Conservation (phyloP, 805 yeast species). For the Candida chilensis region DNA sequence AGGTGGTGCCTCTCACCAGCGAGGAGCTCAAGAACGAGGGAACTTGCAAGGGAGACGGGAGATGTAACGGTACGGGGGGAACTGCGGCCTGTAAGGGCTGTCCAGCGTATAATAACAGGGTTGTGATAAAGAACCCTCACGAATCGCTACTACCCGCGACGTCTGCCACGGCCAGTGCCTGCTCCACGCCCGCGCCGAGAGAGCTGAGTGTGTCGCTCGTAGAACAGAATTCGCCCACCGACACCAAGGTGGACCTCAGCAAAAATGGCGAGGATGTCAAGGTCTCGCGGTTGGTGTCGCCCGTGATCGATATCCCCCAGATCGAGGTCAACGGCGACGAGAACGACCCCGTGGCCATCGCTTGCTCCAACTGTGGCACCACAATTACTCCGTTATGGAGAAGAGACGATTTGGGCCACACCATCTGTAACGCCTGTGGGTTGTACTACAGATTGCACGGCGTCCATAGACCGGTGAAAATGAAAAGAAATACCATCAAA, state of each 20-base stretch:
- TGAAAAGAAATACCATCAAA: constrained; percentile 67
- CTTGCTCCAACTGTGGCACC: constrained; percentile 78
- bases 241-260: constrained; percentile 3
- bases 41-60: constrained; percentile 66
- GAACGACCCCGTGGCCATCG: constrained; percentile 47
- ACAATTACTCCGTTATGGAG: constrained; percentile 87
- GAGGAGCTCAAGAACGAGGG: constrained; percentile 28
- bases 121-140: constrained; percentile 18
- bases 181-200: too few relatives aligned
- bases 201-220: too few relatives aligned
- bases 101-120: constrained; percentile 73
- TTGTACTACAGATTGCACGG: constrained; percentile 71
- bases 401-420: constrained; percentile 71
- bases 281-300: background rate
- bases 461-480: constrained; percentile 62
- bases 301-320: background rate
- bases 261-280: too few relatives aligned
- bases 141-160: constrained; percentile 1
- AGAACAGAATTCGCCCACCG: background rate
- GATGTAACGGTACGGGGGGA: constrained; percentile 87
- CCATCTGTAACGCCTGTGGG: constrained; percentile 87
- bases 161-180: too few relatives aligned
- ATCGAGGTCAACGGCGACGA: constrained; percentile 8
- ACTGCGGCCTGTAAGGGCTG: constrained; percentile 72
- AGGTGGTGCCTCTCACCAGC: constrained; percentile 29